Evolutionary conservation across 2,329 filamentous ascomycete genomes (phyloP).

Genomic region (Penicillium sp.): DNA sequence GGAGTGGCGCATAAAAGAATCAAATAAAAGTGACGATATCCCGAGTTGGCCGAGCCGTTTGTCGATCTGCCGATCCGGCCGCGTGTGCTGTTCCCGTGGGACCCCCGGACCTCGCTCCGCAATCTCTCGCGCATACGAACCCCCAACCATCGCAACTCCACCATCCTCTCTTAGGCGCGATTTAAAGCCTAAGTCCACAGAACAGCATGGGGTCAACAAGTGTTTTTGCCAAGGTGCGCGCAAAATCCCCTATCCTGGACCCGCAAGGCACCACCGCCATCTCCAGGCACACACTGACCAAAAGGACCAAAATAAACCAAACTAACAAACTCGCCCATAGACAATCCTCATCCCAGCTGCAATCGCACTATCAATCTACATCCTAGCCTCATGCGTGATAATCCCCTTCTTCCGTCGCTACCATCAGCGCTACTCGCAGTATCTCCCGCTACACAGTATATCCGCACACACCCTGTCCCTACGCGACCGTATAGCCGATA

Average conservation of each 20-base stretch:
- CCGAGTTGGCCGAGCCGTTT: neutral
- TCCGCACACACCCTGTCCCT: conserved; percentile 54
- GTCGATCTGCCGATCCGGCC: conserved; percentile 6
- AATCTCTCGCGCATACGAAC: neutral
- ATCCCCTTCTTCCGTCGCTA: conserved; percentile 69
- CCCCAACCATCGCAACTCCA: neutral
- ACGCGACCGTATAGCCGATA: conserved; percentile 45
- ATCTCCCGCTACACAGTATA: conserved; percentile 63
- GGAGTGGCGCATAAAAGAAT: neutral
- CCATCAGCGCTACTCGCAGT: conserved; percentile 68
- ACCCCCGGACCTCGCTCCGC: neutral
- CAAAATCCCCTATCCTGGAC: neutral
- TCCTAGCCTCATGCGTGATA: conserved; percentile 62
- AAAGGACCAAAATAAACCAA: neutral
- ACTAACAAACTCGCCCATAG: conserved; percentile 42
- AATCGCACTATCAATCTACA: conserved; percentile 67
- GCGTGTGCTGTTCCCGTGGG: neutral
- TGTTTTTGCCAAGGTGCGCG: conserved; percentile 31
- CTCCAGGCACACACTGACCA: neutral
- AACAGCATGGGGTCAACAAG: conserved; percentile 29
- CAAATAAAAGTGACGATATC: neutral
- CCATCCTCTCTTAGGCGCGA: neutral
- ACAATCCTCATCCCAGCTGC: conserved; percentile 67
- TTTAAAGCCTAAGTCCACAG: neutral
- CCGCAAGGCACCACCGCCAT: neutral